These are phyloP conservation scores for Cystobasidium sp. DNA, from an alignment of 1,284 basidiomycete genomes.

Conservation along the genomic window DNA sequence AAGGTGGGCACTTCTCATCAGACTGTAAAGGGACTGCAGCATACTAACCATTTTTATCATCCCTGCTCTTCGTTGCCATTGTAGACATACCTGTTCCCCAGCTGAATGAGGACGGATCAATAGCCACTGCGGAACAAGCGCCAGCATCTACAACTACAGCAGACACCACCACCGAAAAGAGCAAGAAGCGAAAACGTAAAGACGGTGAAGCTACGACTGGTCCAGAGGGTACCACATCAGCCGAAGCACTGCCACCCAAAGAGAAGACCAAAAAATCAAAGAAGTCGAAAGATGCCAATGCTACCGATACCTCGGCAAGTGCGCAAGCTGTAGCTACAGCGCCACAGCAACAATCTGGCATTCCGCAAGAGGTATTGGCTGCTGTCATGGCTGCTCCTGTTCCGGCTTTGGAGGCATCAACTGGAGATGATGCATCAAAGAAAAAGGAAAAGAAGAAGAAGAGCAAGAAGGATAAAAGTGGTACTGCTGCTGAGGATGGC, in stretches of 20 bases:
- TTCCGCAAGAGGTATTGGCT: not conserved
- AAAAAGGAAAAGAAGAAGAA: conserved; percentile 50
- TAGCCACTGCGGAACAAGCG: not conserved
- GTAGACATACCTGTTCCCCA: too few relatives aligned
- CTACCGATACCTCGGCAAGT: not conserved
- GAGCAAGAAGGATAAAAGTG: conserved; percentile 22
- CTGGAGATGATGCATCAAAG: conserved; percentile 1
- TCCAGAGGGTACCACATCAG: not conserved
- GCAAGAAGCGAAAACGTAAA: conserved; percentile 20
- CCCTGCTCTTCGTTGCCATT: too few relatives aligned
- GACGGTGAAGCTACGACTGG: not conserved
- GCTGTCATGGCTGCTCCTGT: not conserved
- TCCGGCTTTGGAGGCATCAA: not conserved
- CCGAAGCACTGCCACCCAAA: not conserved
- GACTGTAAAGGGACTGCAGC: too few relatives aligned
- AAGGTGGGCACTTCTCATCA: not conserved
- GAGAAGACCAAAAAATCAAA: conserved; percentile 9
- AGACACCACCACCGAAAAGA: conserved; percentile 6
- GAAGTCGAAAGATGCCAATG: conserved; percentile 9
- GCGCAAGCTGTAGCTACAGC: not conserved
- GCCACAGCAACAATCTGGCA: too few relatives aligned
- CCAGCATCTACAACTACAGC: not conserved
- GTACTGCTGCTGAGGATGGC: not conserved
- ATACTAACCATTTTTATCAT: too few relatives aligned
- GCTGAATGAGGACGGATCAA: too few relatives aligned